Evolutionary conservation across 768 basidiomycete species (phyloP), one percentile per base, ranked within the genome.

Genomic region (Boletus pseudo-olivaceus): DNA sequence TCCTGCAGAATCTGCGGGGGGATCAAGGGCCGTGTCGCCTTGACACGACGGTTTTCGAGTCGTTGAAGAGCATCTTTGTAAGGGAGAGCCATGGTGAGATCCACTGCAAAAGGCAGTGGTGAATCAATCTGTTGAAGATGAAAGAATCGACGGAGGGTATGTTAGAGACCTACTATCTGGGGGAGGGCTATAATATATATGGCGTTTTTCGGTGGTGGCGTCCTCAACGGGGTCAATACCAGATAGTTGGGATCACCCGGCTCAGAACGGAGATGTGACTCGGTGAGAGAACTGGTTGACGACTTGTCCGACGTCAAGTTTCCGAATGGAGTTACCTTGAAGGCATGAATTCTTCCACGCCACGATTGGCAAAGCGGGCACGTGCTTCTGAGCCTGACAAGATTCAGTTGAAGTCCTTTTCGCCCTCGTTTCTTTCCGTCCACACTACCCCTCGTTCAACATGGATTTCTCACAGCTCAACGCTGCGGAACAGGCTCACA

Each of bases 391-490:
- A 26, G 12, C 20, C 15, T 7, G 20, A 23, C 40, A 23, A 37
- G 8, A 15, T 17, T 17, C 40, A 23, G n/a, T n/a, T n/a, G n/a
- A n/a, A 40, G 14, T 26, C 32, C 26, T 8, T 9, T 42, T 30
- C 19, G 1, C 17, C 14, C 15, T 15, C 3, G 7, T 15, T 35
- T 32, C 51, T 37, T 32, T 44, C 17, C 37, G 12, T 43, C 29
- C 48, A 34, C 23, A 51, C 11, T 7, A 45, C 46, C 57, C 40
- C 51, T 51, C 45, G 5, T 33, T 7, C 56, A 67, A 55, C 62
- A 95, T 96, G 94, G 94, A 97, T 73, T 91, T 97, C 69, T 93
- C 93, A 61, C 79, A 82, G 59, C 85, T 98, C 75, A 96, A 88
- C 73, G 69, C 83, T 27, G 83, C 93, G 59, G 96, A 98, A 72